A percentile compares a stretch with the other conserved stretches of the same genome.
Evolutionary conservation across 148 eudicot genomes (phyloP).

Genomic region (Persicaria tinctoria): DNA sequence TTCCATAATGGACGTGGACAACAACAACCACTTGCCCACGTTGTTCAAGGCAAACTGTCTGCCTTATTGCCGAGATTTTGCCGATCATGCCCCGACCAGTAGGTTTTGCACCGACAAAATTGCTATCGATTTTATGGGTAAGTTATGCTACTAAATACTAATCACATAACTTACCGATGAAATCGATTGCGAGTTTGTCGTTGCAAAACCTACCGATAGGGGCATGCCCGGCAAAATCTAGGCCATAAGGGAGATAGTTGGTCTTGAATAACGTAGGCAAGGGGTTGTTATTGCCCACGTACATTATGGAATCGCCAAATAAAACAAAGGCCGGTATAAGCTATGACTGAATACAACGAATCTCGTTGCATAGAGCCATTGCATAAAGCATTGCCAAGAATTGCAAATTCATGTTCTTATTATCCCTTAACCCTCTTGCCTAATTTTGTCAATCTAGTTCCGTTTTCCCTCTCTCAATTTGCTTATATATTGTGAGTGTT

Average conservation of each 20-base stretch:
- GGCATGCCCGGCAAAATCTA: conserved; percentile 52
- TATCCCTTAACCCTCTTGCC: too few relatives aligned
- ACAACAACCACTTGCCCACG: conserved; percentile 71
- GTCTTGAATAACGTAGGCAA: conserved; percentile 70
- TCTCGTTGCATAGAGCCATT: neutral
- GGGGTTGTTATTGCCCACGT: conserved; percentile 88
- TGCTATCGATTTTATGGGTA: conserved; percentile 93
- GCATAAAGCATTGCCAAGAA: neutral
- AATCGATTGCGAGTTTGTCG: conserved; percentile 92
- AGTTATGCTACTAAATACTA: neutral
- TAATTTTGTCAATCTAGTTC: too few relatives aligned
- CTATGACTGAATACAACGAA: conserved; percentile 18
- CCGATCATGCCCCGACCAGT: conserved; percentile 59
- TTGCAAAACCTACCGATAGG: conserved; percentile 94
- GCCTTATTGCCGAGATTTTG: conserved; percentile 82
- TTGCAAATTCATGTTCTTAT: neutral
- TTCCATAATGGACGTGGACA: conserved; percentile 78
- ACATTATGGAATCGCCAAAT: conserved; percentile 81
- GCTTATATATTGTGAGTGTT: too few relatives aligned
- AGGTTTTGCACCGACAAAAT: conserved; percentile 94
- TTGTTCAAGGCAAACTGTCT: conserved; percentile 79
- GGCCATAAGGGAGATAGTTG: conserved; percentile 80
- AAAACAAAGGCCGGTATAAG: conserved; percentile 70
- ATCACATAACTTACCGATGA: conserved; percentile 47
- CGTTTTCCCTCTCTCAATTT: too few relatives aligned